phyloP scores from a whole-genome alignment of 2,329 filamentous ascomycete species.

The Polytolypa hystricis region DNA sequence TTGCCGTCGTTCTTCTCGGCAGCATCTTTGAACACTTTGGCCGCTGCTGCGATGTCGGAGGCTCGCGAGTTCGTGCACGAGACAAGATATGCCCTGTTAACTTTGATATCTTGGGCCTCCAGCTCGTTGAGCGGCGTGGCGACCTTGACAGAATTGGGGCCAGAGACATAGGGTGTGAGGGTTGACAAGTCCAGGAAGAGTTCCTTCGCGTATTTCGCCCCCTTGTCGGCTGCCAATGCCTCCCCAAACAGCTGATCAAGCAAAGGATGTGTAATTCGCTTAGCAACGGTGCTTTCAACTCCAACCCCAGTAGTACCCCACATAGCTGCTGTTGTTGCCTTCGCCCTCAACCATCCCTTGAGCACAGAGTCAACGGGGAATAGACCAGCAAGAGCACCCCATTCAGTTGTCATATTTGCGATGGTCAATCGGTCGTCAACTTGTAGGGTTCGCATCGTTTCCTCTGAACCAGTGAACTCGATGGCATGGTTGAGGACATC shows the following conservation, averaged over 20 bases:
- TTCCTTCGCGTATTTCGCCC: slow-evolving; percentile 70
- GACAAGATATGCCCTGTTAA: slow-evolving; percentile 79
- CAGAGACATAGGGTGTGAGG: slow-evolving; percentile 71
- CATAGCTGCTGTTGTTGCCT: slow-evolving; percentile 62
- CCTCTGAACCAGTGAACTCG: slow-evolving; percentile 71
- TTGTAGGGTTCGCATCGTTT: slow-evolving; percentile 61
- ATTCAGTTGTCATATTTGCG: slow-evolving; percentile 72
- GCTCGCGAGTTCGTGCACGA: slow-evolving; percentile 80
- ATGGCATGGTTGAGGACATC: slow-evolving; percentile 87
- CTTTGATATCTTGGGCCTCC: slow-evolving; percentile 58
- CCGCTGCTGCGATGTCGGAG: slow-evolving; percentile 72
- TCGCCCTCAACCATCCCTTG: slow-evolving; percentile 61
- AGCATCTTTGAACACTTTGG: slow-evolving; percentile 73
- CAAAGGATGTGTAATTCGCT: slow-evolving; percentile 59
- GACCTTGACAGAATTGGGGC: slow-evolving; percentile 85
- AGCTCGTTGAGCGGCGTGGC: slow-evolving; percentile 67
- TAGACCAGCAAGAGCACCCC: slow-evolving; percentile 60
- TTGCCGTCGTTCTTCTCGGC: slow-evolving; percentile 48
- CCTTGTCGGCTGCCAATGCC: slow-evolving; percentile 58
- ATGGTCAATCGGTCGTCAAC: slow-evolving; percentile 61
- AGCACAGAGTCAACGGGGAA: slow-evolving; percentile 73
- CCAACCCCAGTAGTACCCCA: slow-evolving; percentile 24
- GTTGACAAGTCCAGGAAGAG: slow-evolving; percentile 74
- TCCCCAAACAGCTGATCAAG: slow-evolving; percentile 63
- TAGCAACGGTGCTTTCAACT: slow-evolving; percentile 36